A percentile compares a stretch with the other conserved stretches of the same genome.
phyloP scores from a whole-genome alignment of 106 monocot species.

The Agapanthus africanus region DNA sequence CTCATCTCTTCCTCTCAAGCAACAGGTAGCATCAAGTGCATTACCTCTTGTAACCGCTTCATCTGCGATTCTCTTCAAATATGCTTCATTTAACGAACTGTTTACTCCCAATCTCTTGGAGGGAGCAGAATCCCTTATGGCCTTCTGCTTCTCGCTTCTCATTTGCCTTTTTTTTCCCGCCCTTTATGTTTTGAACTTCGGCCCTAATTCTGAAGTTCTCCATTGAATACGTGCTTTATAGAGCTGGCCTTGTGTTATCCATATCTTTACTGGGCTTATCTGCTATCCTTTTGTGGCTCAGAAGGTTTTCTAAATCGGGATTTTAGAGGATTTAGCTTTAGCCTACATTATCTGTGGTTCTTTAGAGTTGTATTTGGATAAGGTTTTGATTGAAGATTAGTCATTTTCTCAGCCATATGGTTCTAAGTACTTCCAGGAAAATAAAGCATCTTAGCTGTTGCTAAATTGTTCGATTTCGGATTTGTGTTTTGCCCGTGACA shows the following conservation, averaged over 20 bases:
- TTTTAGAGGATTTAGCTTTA: neutral
- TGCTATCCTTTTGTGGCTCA: constrained; percentile 1
- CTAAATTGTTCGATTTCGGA: too few species aligned
- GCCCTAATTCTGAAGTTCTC: neutral
- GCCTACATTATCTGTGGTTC: neutral
- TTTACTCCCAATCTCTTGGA: neutral
- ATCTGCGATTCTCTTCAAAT: neutral
- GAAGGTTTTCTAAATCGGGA: neutral
- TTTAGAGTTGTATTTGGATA: neutral
- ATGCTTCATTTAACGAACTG: neutral
- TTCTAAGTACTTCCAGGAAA: too few species aligned
- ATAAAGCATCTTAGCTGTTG: too few species aligned
- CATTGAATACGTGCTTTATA: neutral
- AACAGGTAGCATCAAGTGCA: neutral
- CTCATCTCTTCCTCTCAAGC: neutral
- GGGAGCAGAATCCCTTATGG: neutral
- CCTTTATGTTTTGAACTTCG: neutral
- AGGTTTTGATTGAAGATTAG: neutral
- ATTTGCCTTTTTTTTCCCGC: neutral
- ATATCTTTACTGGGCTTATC: neutral
- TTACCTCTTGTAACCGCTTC: neutral
- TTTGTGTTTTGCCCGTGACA: too few species aligned
- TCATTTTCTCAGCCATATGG: too few species aligned
- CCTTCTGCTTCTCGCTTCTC: neutral
- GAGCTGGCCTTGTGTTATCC: neutral